phyloP scores from a whole-genome alignment of 2,329 filamentous ascomycete species.

The Aspergillus neotritici region DNA sequence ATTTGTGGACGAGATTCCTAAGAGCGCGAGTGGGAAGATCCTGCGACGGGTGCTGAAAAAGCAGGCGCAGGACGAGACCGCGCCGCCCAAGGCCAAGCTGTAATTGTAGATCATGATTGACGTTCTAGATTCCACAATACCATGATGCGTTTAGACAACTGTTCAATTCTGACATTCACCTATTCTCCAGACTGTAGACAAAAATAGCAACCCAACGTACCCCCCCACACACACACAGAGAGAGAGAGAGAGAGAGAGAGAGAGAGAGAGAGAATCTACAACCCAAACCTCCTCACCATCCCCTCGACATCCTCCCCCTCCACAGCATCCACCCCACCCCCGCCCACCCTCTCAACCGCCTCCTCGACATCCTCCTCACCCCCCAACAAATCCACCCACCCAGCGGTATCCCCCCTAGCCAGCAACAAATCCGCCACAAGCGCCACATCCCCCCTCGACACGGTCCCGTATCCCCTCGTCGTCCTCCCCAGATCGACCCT shows the following conservation, averaged over 20 bases:
- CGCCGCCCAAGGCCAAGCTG: constrained; percentile 37
- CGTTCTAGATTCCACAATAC: too few relatives aligned
- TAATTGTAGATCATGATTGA: constrained; percentile 16
- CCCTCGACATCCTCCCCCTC: constrained; percentile 48
- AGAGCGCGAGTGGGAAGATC: constrained; percentile 47
- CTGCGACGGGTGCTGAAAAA: constrained; percentile 42
- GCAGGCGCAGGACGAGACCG: constrained; percentile 35
- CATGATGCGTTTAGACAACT: too few relatives aligned
- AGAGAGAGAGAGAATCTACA: background rate
- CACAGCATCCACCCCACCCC: constrained; percentile 42
- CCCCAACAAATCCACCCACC: constrained; percentile 51
- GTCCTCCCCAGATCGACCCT: constrained; percentile 48
- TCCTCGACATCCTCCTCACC: constrained; percentile 44
- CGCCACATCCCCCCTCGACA: constrained; percentile 49
- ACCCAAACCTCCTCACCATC: constrained; percentile 32
- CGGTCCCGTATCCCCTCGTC: constrained; percentile 38
- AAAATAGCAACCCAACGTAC: background rate
- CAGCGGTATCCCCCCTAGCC: constrained; percentile 44
- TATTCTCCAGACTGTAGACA: too few relatives aligned
- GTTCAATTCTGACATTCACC: too few relatives aligned
- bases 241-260: background rate
- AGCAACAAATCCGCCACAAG: constrained; percentile 46
- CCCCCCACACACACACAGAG: background rate
- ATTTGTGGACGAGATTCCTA: constrained; percentile 44
- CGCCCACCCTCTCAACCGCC: constrained; percentile 44